A percentile compares a stretch with the other conserved stretches of the same genome.
Conservation (phyloP, 129 eudicot species). For the Tanacetum coccineum region DNA sequence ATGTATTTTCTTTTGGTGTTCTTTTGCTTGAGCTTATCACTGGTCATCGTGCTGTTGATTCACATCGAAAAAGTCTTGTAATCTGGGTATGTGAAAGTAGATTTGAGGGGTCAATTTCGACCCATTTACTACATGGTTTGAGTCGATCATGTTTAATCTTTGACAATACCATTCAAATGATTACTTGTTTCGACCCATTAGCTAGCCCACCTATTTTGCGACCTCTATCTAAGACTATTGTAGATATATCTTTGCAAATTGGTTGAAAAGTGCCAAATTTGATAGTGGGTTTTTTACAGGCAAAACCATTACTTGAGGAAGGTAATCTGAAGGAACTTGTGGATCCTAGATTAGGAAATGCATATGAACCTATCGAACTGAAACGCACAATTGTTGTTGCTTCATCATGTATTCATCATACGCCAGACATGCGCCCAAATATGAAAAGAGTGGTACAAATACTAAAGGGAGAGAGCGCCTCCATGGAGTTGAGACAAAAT, state of each 20-base stretch:
- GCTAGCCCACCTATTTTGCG: too few species aligned
- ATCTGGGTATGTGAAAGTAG: conserved; percentile 59
- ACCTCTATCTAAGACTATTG: not conserved
- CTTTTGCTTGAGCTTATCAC: conserved; percentile 70
- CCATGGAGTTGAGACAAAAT: conserved; percentile 44
- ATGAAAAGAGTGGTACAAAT: conserved; percentile 58
- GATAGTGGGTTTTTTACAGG: conserved; percentile 28
- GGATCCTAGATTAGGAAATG: conserved; percentile 55
- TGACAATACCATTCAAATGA: not conserved
- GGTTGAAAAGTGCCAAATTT: not conserved
- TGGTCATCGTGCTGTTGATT: conserved; percentile 78
- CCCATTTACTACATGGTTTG: not conserved
- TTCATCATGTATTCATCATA: conserved; percentile 59
- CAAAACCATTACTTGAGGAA: conserved; percentile 59
- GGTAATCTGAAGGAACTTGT: conserved; percentile 45
- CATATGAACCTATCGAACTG: conserved; percentile 44
- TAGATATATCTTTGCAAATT: not conserved
- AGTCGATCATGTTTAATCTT: not conserved
- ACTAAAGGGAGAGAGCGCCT: conserved; percentile 45
- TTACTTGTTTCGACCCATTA: too few species aligned
- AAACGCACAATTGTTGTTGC: conserved; percentile 53
- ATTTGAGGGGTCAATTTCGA: not conserved
- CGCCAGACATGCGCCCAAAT: conserved; percentile 55
- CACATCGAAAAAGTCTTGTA: conserved; percentile 66
- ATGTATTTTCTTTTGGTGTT: conserved; percentile 72